Evolutionary conservation across 2,329 filamentous ascomycete species (phyloP), one percentile per base, ranked within the genome.

Genomic region (Fonsecaea monophora): DNA sequence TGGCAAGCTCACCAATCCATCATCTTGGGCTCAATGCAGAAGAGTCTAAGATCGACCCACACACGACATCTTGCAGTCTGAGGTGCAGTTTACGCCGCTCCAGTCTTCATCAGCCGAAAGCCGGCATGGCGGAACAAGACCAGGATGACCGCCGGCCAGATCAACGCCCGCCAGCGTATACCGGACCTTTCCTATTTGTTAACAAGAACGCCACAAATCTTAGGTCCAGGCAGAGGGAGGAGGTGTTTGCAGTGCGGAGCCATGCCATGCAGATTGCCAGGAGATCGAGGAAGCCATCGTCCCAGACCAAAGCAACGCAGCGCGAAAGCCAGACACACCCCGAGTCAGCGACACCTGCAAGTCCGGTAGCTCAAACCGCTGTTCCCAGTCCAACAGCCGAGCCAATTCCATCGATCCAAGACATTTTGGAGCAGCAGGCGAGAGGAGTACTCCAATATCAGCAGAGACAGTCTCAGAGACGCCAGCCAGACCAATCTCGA

Each of bases 231-330:
- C 58, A 66, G 42, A 59, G 64, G 35, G 64, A 66, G 34, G 64
- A 66, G 35, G 64, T 66, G 2, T 66, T 66, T 18, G 64, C 64
- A 1, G 64, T 66, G 25, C 60, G 64, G 32, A 66, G 64, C 42
- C 64, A 66, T 59, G 64, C 64, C 50, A 66, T 66, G 64, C 64
- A 66, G 34, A 66, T 66, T 45, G 64, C 64, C 4, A 54, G 64
- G 25, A 40, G 64, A 5, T 58, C 64, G n/a, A 66, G 59, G 30
- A 66, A 66, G n/a, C 42, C 60, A 15, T 15, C 60, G 3, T 42
- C 37, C 10, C 60, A 40, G 30, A 4, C 56, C n/a, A 50, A 59
- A 40, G 55, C 56, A 21, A n/a, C 30, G 30, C 50, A 61, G 35
- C 37, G 37, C 4, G 55, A 37, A 34, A 54, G 34, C 18, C 45